These are phyloP conservation scores for Annona cherimola DNA, from an alignment of 164 flowering plant species.

Conservation along the genomic window DNA sequence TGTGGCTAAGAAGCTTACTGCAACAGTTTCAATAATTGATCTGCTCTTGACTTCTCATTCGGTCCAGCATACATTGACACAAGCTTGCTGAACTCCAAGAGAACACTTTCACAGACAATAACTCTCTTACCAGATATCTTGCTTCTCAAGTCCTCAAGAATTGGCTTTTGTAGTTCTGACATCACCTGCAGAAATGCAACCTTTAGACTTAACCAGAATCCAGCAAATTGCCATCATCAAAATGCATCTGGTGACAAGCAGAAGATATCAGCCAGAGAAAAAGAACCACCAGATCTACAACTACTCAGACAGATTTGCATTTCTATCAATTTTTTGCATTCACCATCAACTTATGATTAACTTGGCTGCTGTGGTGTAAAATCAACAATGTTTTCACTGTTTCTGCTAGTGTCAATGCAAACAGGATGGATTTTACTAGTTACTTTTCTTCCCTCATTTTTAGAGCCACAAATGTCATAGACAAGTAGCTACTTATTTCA, in stretches of 20 bases:
- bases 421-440: neutral
- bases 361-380: neutral
- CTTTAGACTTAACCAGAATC: neutral
- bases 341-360: neutral
- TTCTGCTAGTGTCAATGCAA: neutral
- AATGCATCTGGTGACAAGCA: neutral
- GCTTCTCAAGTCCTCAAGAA: conserved; percentile 39
- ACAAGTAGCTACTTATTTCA: too few species aligned
- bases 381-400: neutral
- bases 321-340: neutral
- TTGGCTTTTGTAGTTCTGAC: conserved; percentile 68
- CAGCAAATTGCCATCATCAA: neutral
- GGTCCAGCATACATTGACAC: conserved; percentile 79
- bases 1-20: conserved; percentile 37
- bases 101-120: conserved; percentile 64
- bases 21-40: conserved; percentile 43
- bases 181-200: conserved; percentile 36
- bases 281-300: neutral
- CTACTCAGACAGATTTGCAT: neutral
- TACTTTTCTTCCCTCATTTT: neutral
- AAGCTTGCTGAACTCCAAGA: conserved; percentile 69
- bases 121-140: conserved; percentile 49
- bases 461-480: neutral
- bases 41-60: conserved; percentile 69
- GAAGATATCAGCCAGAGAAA: neutral